phyloP scores from a whole-genome alignment of 257 asterid species.

The Lavandula angustifolia region DNA sequence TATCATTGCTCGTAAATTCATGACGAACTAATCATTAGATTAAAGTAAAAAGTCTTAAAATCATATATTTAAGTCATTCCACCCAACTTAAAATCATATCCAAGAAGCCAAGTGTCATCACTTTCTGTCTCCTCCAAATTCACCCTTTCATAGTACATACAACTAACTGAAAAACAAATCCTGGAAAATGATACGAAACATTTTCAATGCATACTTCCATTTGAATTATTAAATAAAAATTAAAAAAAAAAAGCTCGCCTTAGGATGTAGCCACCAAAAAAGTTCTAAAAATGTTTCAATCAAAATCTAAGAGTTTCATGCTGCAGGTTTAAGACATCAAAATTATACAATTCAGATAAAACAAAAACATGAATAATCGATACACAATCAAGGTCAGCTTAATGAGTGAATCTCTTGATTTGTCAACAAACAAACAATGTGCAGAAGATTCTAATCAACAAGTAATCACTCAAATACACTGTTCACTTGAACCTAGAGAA shows the following conservation, averaged over 20 bases:
- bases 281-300: conserved; percentile 19
- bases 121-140: no score
- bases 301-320: neutral
- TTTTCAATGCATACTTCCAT: neutral
- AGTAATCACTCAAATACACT: conserved; percentile 2
- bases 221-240: conserved; percentile 4
- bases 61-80: no score
- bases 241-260: neutral
- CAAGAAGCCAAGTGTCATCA: no score
- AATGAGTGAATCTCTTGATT: conserved; percentile 25
- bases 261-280: conserved; percentile 13
- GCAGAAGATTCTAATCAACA: conserved; percentile 21
- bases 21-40: no score
- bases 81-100: no score
- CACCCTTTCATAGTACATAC: no score
- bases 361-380: conserved; percentile 12
- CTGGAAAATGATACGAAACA: conserved; percentile 1
- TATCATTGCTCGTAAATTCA: no score
- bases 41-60: no score
- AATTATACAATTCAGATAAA: conserved; percentile 26
- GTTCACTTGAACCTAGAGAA: conserved; percentile 9
- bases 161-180: conserved; percentile 25
- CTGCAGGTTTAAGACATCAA: conserved; percentile 5
- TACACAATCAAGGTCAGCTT: conserved; percentile 17
- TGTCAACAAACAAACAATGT: conserved; percentile 19